phyloP scores from a whole-genome alignment of 2,329 filamentous ascomycete species.

The Bertia moriformis region DNA sequence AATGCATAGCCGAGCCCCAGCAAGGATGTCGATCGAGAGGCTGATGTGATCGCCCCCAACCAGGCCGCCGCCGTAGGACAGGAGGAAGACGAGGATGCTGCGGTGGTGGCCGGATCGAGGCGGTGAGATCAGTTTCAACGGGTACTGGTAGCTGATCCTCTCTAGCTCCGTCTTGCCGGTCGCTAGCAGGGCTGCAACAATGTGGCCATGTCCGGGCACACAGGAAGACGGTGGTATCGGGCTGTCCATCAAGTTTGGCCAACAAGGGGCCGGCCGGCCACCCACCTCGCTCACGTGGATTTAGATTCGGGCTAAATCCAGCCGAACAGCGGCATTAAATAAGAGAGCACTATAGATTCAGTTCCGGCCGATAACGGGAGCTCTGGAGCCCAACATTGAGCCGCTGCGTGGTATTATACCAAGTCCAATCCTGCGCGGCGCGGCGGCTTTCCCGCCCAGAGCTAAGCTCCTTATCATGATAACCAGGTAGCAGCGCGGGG shows the following conservation, averaged over 20 bases:
- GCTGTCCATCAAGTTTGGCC: constrained; percentile 28
- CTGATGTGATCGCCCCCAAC: constrained; percentile 75
- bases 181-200: constrained; percentile 61
- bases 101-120: constrained; percentile 46
- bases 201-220: constrained; percentile 61
- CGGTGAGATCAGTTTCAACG: constrained; percentile 81
- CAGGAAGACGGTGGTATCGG: constrained; percentile 66
- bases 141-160: constrained; percentile 76
- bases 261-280: not conserved
- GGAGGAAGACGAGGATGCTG: constrained; percentile 69
- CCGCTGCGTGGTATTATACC: too few species aligned
- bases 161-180: constrained; percentile 58
- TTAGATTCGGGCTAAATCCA: too few species aligned
- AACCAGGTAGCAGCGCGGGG: too few species aligned
- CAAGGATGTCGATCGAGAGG: constrained; percentile 52
- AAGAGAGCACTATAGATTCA: too few species aligned
- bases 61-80: constrained; percentile 88
- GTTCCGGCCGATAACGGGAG: too few species aligned
- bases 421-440: too few species aligned
- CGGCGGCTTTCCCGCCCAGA: too few species aligned
- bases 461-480: too few species aligned
- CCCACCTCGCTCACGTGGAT: not conserved
- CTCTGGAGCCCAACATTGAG: too few species aligned
- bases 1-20: constrained; percentile 50
- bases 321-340: too few species aligned